Evolutionary conservation across 176 grass and related monocot species (phyloP), one percentile per base, ranked within the genome.

Genomic region (Phoenix dactylifera): DNA sequence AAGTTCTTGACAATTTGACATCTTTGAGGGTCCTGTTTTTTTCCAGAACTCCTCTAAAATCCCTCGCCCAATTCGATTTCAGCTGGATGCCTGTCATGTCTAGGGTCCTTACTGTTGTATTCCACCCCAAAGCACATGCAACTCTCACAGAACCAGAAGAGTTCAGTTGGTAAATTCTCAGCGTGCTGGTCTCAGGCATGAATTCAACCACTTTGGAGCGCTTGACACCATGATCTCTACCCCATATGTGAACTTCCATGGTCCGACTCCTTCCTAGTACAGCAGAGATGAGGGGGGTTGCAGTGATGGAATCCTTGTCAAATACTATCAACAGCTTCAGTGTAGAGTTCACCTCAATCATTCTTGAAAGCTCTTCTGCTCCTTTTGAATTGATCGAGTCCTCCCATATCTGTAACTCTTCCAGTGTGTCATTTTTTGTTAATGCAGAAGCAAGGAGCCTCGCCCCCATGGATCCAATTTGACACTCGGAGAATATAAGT

Each of bases 331-430:
- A 59, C 63, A 82, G 26, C 66, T 81, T 88, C 58, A 97, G 65
- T 7, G 82, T 55, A 76, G 72, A 76, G 23, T 97, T 97, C 72
- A 82, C 81, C 69, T 97, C 92, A 60, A 97, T 91, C 87, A 88
- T 82, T 65, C 82, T 82, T 57, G 87, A 82, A 53, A 97, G 78
- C 57, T 91, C 92, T 72, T 97, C 86, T 24, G 92, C 92, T 56
- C 92, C 92, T 26, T 80, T 83, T 3, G 87, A 77, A 5, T 83
- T 77, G 12, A 88, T 82, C 26, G 83, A 88, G 55, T 97, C 87
- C 50, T 97, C 87, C 87, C 83, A 91, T 72, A 91, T 51, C 53
- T 90, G 92, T 50, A 97, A 54, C 59, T 97, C 92, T 77, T 97
- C 87, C 52, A 97, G 75, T 0, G 66, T 81, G 24, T 74, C 65